Evolutionary conservation across 768 basidiomycete species (phyloP), one percentile per base, ranked within the genome.

Genomic region (Trametes villosa): DNA sequence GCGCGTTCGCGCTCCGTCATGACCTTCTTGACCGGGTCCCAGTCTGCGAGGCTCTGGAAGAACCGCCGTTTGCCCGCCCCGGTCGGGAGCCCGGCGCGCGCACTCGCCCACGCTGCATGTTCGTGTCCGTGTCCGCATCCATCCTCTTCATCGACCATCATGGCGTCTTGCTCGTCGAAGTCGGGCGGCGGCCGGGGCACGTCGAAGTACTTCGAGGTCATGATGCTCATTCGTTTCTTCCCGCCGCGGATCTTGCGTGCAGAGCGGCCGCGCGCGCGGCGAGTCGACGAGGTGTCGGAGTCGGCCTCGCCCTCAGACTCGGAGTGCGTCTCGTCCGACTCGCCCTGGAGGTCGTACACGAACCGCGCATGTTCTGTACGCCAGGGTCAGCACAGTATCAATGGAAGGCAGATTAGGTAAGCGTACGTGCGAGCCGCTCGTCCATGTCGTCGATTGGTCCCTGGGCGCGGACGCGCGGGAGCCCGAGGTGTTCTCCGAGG

Each of bases 391-490:
- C 30, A 11, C 12, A 44, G 12, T 13, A 52, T 9, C 13, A 15
- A 40, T 22, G 46, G 49, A 17, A 20, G 8, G 30, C 2, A 31
- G 27, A 18, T 42, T n/a, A n/a, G 34, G 38, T 51, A 31, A 2
- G 77, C 89, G 72, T 70, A 91, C 90, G 88, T 12, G 88, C 88
- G n/a, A 92, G 77, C 47, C 77, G 80, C 57, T 83, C 82, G 67
- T 92, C 91, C 36, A 92, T 67, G 17, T 86, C 83, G 61, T 92
- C 89, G 68, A 76, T 74, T 31, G 71, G 72, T 41, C 70, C 67
- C 4, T 80, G 80, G 36, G 80, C 80, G 13, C 83, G 81, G 31
- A 81, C 79, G 29, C 71, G 72, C 17, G 77, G 77, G 58, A 89
- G 79, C 0, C 85, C 85, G 5, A 92, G 76, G 64, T 91, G 87